Evolutionary conservation across 2,329 filamentous ascomycete genomes (phyloP).

Genomic region (Pyrenochaeta sp.): DNA sequence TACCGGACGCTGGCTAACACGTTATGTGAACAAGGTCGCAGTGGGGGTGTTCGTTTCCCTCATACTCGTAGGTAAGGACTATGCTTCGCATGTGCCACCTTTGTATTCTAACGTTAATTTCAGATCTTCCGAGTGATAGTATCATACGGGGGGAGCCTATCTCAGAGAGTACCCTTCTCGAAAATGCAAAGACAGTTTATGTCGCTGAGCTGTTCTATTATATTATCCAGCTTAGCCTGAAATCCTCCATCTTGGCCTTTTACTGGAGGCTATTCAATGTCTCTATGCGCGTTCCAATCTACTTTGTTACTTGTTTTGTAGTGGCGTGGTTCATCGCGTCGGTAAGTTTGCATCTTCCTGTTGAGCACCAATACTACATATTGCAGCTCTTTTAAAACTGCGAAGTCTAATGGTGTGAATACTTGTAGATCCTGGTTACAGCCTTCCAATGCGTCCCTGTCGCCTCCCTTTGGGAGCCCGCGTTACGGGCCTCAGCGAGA

Average conservation of each 20-base stretch:
- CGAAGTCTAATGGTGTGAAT: neutral
- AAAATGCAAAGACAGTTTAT: neutral
- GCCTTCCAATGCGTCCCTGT: slow-evolving; percentile 1
- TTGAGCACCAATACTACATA: too few relatives aligned
- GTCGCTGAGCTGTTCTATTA: slow-evolving; percentile 1
- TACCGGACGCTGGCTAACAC: neutral
- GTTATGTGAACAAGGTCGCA: neutral
- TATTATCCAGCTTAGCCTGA: neutral
- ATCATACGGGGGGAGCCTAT: neutral
- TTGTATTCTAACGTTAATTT: neutral
- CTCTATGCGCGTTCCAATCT: neutral
- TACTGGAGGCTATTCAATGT: neutral
- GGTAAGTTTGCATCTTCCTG: neutral
- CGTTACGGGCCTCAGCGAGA: neutral
- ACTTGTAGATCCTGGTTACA: neutral
- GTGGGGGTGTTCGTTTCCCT: slow-evolving; percentile 6
- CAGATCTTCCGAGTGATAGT: neutral
- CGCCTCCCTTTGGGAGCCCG: neutral
- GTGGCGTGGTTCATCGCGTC: neutral
- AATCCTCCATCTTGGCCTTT: neutral
- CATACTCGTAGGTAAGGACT: slow-evolving; percentile 7
- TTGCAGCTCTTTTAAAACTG: too few relatives aligned
- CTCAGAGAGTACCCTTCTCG: neutral
- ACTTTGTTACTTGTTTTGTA: neutral
- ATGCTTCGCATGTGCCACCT: neutral